These are phyloP conservation scores for Chlamydomonas incerta DNA, from an alignment of 139 green algal genomes.

Conservation along the genomic window DNA sequence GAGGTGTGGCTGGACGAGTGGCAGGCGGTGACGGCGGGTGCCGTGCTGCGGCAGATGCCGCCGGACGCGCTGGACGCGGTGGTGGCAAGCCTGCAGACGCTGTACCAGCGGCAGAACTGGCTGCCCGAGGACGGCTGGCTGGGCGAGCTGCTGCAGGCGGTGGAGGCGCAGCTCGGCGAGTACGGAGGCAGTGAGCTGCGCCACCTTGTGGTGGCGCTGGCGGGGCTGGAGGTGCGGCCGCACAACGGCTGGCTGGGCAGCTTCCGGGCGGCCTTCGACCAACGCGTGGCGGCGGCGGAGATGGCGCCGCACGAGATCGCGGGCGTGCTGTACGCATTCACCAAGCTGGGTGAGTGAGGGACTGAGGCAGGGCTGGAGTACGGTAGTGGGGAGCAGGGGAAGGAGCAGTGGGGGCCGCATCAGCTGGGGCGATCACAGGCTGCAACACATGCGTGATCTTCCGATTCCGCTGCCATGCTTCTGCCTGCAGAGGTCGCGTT, in stretches of 20 bases:
- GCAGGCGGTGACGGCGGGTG: neutral
- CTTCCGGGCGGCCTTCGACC: constrained; percentile 3
- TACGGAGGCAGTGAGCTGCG: constrained; percentile 9
- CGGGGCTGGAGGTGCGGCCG: constrained; percentile 30
- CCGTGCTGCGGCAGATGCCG: constrained; percentile 9
- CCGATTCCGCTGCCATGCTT: too few relatives aligned
- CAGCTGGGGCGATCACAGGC: too few relatives aligned
- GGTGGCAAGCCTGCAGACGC: constrained; percentile 3
- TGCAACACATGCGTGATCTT: too few relatives aligned
- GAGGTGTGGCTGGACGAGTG: constrained; percentile 45
- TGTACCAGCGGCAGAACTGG: constrained; percentile 26
- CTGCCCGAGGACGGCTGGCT: constrained; percentile 12
- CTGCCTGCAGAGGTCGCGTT: too few relatives aligned
- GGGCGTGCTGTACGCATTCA: constrained; percentile 34
- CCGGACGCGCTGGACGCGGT: constrained; percentile 29
- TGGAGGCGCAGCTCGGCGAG: constrained; percentile 4
- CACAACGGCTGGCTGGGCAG: constrained; percentile 17
- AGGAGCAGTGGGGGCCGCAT: too few relatives aligned
- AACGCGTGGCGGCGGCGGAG: constrained; percentile 10
- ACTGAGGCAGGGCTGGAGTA: too few relatives aligned
- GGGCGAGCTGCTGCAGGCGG: constrained; percentile 13
- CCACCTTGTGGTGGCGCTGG: constrained; percentile 17
- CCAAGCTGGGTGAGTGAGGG: constrained; percentile 10
- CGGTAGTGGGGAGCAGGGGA: too few relatives aligned
- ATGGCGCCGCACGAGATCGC: constrained; percentile 15